Evolutionary conservation across 1,284 basidiomycete genomes (phyloP).

Genomic region (Cutaneotrichosporon sp.): DNA sequence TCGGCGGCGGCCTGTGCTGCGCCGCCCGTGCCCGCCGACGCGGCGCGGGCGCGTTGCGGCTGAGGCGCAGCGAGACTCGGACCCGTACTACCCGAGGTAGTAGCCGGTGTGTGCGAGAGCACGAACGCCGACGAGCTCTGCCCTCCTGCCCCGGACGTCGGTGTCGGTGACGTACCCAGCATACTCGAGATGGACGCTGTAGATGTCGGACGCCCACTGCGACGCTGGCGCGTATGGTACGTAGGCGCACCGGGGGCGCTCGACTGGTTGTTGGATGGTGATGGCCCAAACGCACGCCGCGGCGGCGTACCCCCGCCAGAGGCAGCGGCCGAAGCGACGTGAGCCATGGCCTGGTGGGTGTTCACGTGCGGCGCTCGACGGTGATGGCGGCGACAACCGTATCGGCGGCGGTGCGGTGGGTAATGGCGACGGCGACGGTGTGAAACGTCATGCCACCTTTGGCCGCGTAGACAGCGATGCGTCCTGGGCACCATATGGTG

Average conservation of each 20-base stretch:
- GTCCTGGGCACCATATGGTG: no score
- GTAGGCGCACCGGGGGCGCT: no score
- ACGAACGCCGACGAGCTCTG: not conserved
- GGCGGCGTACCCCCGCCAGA: constrained; percentile 1
- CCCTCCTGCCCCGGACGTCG: not conserved
- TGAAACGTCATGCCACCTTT: no score
- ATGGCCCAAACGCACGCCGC: not conserved
- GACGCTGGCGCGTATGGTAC: not conserved
- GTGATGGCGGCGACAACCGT: not conserved
- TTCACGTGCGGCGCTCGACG: not conserved
- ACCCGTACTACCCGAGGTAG: not conserved
- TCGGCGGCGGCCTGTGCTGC: constrained; percentile 17
- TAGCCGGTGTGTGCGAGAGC: not conserved
- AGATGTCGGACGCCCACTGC: not conserved
- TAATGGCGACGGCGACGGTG: no score
- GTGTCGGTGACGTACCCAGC: not conserved
- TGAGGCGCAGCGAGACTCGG: not conserved
- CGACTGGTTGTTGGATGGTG: no score
- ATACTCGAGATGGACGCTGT: not conserved
- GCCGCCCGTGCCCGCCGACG: constrained; percentile 7
- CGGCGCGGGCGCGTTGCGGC: constrained; percentile 6
- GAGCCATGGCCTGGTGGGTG: not conserved
- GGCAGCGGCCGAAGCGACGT: not conserved
- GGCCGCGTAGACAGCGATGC: no score
- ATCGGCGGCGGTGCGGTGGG: no score